Base-by-base conservation (phyloP, 106 monocot species). In the Dioscorea zingiberensis region DNA sequence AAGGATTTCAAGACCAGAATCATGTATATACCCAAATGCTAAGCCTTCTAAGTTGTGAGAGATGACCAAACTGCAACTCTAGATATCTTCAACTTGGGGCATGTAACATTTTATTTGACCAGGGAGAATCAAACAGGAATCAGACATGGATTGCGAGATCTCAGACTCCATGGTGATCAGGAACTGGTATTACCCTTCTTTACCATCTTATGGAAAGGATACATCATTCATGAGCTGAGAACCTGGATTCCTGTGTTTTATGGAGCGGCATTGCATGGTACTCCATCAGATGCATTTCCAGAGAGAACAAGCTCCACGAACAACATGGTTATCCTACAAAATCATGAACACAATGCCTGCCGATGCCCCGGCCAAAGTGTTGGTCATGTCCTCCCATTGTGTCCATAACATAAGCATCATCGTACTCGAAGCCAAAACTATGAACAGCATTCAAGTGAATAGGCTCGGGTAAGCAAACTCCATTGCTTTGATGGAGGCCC, bases 401-500 rank as follows among this genome's bases (percentile, higher is more conserved):
- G 10, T 77, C 63, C 62, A 83, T 38, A 29, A 76, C 66, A 55
- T 81, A 83, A 3, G 82, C 23, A 25, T 70, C 75, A 13, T 44
- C 77, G 77, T 72, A 74, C 16, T 87, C 91, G 32, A 91, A 70
- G 5, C 86, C 91, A 11, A 91, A 91, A 2, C 80, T 63, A 4
- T 78, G 80, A 4, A 66, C 82, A 0, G 86, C 76, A 54, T 80
- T 90, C 19, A 74, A n/a, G 0, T 80, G 75, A 14, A 86, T 27
- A 6, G 75, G 69, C 17, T 87, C 81, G 0, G 80, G 15, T 3
- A 90, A 18, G 78, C 85, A 58, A 18, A 77, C 59, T 9, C 75
- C 66, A 32, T 75, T 78, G 69, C 82, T 79, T 46, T 85, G 82
- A n/a, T 85, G 82, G 46, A 89, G 82, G 6, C 86, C 91, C 12